These are phyloP conservation scores for Tremellales sp. DNA, from an alignment of 1,284 basidiomycete genomes.

Conservation along the genomic window DNA sequence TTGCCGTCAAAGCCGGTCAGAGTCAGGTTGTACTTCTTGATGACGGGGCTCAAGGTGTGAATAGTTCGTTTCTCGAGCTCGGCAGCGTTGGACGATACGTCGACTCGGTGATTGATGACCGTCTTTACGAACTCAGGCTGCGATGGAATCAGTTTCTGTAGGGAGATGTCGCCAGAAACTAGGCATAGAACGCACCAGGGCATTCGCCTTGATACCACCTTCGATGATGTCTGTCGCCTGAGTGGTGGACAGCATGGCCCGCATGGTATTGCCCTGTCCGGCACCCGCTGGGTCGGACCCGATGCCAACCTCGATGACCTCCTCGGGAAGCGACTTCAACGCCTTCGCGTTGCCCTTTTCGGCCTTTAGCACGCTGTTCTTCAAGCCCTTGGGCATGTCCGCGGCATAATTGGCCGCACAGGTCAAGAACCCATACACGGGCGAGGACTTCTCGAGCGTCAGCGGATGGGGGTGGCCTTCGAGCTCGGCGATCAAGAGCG, in stretches of 20 bases:
- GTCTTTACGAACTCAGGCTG: constrained; percentile 33
- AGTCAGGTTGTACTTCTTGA: constrained; percentile 30
- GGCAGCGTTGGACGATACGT: constrained; percentile 26
- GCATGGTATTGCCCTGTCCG: constrained; percentile 7
- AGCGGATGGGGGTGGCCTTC: constrained; percentile 19
- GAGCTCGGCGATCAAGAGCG: constrained; percentile 24
- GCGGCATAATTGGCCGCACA: constrained; percentile 18
- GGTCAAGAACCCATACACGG: constrained; percentile 10
- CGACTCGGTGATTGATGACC: constrained; percentile 38
- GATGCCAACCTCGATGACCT: constrained; percentile 7
- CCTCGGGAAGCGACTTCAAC: constrained; percentile 11
- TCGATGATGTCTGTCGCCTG: constrained; percentile 26
- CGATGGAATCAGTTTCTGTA: not conserved
- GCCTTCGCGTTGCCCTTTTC: constrained; percentile 16
- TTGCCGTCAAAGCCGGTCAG: constrained; percentile 26
- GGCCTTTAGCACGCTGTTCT: constrained; percentile 11
- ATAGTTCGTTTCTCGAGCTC: constrained; percentile 27
- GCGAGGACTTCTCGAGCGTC: not conserved
- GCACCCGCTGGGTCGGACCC: constrained; percentile 2
- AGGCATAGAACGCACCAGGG: constrained; percentile 11
- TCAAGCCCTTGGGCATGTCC: constrained; percentile 13
- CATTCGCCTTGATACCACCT: constrained; percentile 30
- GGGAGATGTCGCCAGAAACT: not conserved
- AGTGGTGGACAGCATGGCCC: constrained; percentile 23
- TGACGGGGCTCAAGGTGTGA: constrained; percentile 21